phyloP scores from a whole-genome alignment of 148 eudicot genomes.

The Vaccinium vitisidaea region DNA sequence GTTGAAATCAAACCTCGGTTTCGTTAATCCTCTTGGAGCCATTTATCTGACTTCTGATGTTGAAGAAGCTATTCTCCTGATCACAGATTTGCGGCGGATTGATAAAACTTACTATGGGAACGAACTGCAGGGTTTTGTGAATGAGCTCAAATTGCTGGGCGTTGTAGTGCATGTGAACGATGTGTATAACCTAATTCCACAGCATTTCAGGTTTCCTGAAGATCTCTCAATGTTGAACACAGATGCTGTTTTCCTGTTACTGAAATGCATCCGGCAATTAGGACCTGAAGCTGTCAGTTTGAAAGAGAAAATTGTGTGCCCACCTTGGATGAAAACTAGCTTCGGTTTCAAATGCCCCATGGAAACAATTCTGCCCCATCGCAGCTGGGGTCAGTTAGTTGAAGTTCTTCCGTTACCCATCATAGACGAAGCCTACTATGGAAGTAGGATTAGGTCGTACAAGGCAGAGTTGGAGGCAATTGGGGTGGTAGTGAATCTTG shows the following conservation, averaged over 20 bases:
- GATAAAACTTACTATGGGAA: slow-evolving; percentile 14
- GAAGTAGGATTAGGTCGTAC: slow-evolving; percentile 3
- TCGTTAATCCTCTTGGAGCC: slow-evolving; percentile 9
- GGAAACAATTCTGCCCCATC: slow-evolving; percentile 9
- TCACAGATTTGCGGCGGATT: slow-evolving; percentile 17
- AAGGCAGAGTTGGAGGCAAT: slow-evolving; percentile 11
- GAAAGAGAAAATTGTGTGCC: background rate
- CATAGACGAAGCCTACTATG: slow-evolving; percentile 31
- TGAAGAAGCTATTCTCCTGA: slow-evolving; percentile 11
- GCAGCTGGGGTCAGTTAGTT: background rate
- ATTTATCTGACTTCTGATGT: slow-evolving; percentile 13
- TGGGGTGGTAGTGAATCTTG: slow-evolving; percentile 11
- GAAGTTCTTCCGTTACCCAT: slow-evolving; percentile 35
- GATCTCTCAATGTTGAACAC: slow-evolving; percentile 10
- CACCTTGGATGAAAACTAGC: slow-evolving; percentile 15
- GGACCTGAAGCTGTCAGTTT: background rate
- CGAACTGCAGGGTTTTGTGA: slow-evolving; percentile 9
- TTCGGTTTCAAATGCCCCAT: slow-evolving; percentile 10
- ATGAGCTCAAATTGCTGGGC: slow-evolving; percentile 31
- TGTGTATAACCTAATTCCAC: slow-evolving; percentile 9
- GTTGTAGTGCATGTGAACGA: slow-evolving; percentile 9
- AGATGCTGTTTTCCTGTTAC: slow-evolving; percentile 16
- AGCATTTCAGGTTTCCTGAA: slow-evolving; percentile 15
- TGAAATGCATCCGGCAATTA: slow-evolving; percentile 12
- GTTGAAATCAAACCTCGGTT: slow-evolving; percentile 14